Evolutionary conservation across 2,329 filamentous ascomycete species (phyloP).

Genomic region (Sordariomycetes sp.): DNA sequence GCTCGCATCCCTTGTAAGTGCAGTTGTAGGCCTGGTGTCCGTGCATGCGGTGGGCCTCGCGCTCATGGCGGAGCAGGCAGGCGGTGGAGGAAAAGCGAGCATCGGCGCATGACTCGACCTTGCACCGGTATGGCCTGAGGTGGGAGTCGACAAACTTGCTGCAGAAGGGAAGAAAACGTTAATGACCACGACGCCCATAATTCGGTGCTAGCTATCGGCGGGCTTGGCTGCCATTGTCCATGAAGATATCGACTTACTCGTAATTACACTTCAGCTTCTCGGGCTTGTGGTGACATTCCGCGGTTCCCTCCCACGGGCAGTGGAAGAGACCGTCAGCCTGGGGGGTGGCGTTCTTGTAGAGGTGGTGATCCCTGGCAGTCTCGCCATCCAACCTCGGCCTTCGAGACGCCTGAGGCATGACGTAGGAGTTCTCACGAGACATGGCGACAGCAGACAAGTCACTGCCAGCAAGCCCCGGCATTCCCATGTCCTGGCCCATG

Average conservation of each 20-base stretch:
- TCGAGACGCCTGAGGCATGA: constrained; percentile 26
- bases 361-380: constrained; percentile 49
- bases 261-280: constrained; percentile 99
- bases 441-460: constrained; percentile 5
- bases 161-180: constrained; percentile 6
- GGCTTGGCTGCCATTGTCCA: not conserved
- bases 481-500: constrained; percentile 4
- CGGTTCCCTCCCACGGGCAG: constrained; percentile 70
- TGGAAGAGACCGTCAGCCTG: constrained; percentile 73
- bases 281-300: constrained; percentile 71
- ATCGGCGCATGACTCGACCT: constrained; percentile 69
- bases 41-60: constrained; percentile 91
- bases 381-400: constrained; percentile 39
- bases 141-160: constrained; percentile 98
- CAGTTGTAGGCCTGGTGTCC: constrained; percentile 90
- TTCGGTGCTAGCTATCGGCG: not conserved
- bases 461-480: constrained; percentile 5
- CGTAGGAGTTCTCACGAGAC: not conserved
- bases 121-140: constrained; percentile 92
- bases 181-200: not conserved
- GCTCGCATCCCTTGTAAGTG: constrained; percentile 76
- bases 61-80: constrained; percentile 85
- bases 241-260: constrained; percentile 55
- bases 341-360: constrained; percentile 56
- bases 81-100: constrained; percentile 90